Base-by-base conservation (phyloP, 306 rosid species). In the cucumber (Cucumis sativus) region DNA sequence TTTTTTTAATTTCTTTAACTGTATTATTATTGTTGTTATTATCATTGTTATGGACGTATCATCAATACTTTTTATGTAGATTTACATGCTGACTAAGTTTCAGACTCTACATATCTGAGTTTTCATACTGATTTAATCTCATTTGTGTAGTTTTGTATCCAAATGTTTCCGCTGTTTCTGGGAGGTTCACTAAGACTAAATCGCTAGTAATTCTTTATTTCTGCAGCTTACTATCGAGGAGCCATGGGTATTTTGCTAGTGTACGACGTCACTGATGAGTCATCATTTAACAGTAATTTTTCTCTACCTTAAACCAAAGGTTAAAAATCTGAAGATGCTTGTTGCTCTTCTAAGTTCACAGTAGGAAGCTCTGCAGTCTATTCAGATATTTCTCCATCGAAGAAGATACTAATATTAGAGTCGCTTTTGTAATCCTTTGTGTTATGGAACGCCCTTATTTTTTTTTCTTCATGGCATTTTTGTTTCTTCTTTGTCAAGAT, bases 221-320 rank as follows among this genome's bases (percentile, higher is more conserved):
- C 28, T 82, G 89, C 91, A 91, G 97, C 97, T 75, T 93, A 93
- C 83, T 93, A 93, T 62, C 96, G 97, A 51, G 98, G 98, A 83
- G 98, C 98, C 82, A 93, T 93, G 98, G 98, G 98, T 54, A 93
- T 93, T 85, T 89, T 93, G 90, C 95, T 93, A 12, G 98, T 93
- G 77, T 93, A 93, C 79, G 98, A 93, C 77, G 96, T 93, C 80
- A 93, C 98, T 9, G 96, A 93, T 16, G 98, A 91, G 88, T 89
- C 98, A 8, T 93, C 98, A 57, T 93, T 93, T 82, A 89, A 93
- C 91, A 93, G 97, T 93, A 88, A 86, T 77, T 74, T 79, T 79
- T 76, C 45, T 82, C 60, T 78, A 62, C 83, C 69, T 57, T 28
- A 55, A 59, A 47, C 76, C 76, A 13, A 70, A 47, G 59, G 59